These are phyloP conservation scores for Fraxinus albicans DNA, from an alignment of 305 asterid species.

Conservation along the genomic window DNA sequence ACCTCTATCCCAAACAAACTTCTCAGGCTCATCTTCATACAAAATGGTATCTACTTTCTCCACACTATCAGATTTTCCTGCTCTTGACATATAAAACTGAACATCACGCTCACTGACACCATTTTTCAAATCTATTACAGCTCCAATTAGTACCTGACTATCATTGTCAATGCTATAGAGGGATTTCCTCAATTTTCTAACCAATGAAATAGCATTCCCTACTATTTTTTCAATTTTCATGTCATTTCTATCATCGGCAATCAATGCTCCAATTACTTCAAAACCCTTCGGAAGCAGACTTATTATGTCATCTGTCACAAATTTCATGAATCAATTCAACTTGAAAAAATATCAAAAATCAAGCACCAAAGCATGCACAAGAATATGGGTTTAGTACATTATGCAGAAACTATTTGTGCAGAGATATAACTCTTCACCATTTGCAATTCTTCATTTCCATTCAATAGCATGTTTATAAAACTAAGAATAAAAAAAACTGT, in stretches of 20 bases:
- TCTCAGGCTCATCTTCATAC: conserved; percentile 70
- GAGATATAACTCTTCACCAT: not conserved
- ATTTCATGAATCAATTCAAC: not conserved
- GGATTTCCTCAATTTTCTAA: conserved; percentile 46
- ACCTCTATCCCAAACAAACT: conserved; percentile 67
- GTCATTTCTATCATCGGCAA: conserved; percentile 41
- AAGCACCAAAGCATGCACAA: not conserved
- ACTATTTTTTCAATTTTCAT: conserved; percentile 37
- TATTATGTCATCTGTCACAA: conserved; percentile 62
- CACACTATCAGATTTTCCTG: conserved; percentile 31
- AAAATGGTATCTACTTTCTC: conserved; percentile 45
- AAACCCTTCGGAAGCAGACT: conserved; percentile 74
- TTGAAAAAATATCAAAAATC: not conserved
- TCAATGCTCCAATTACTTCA: conserved; percentile 74
- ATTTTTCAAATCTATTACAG: conserved; percentile 49
- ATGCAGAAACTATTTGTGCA: not conserved
- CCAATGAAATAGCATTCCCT: conserved; percentile 53
- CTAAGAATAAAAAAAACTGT: not conserved
- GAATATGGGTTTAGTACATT: not conserved
- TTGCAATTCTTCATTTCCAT: not conserved
- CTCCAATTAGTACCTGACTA: conserved; percentile 54
- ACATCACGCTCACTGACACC: conserved; percentile 38
- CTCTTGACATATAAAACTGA: conserved; percentile 56
- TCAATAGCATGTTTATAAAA: not conserved
- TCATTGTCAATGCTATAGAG: conserved; percentile 31